Percentiles rank a stretch among this genome's conserved stretches.
These are phyloP conservation scores for Candida morakotiae DNA, from an alignment of 805 yeast genomes.

Conservation along the genomic window DNA sequence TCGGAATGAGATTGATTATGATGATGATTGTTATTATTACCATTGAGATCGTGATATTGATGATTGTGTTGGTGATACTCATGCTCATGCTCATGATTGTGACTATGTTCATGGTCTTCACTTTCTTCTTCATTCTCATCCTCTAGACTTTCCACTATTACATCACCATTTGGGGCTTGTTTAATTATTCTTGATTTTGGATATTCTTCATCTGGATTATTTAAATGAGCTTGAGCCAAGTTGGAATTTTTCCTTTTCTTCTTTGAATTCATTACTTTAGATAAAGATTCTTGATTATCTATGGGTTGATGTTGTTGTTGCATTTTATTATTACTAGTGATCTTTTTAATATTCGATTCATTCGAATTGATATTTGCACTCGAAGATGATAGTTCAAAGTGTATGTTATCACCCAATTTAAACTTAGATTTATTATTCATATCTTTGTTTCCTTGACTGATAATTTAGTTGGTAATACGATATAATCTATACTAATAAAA, in stretches of 20 bases:
- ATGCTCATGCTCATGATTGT: constrained; percentile 9
- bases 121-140: constrained; percentile 25
- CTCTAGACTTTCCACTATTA: constrained; percentile 59
- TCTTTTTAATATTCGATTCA: not conserved
- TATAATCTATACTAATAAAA: too few relatives aligned
- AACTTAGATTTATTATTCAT: constrained; percentile 10
- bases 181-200: constrained; percentile 70
- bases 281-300: constrained; percentile 1
- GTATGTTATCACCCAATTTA: constrained; percentile 32
- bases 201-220: constrained; percentile 58
- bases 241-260: constrained; percentile 27
- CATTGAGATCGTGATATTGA: constrained; percentile 1
- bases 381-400: constrained; percentile 18
- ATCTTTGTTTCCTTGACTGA: too few relatives aligned
- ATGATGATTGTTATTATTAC: constrained; percentile 7
- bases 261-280: constrained; percentile 24
- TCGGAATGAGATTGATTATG: constrained; percentile 7
- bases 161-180: constrained; percentile 72
- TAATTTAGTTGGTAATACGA: too few relatives aligned
- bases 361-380: not conserved
- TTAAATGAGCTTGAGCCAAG: constrained; percentile 40
- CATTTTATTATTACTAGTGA: constrained; percentile 3
- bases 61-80: constrained; percentile 13
- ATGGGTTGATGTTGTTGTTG: constrained; percentile 3
- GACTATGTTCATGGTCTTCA: constrained; percentile 8